phyloP scores from a whole-genome alignment of 306 rosid genomes.

The Chamaecrista fasciculata region DNA sequence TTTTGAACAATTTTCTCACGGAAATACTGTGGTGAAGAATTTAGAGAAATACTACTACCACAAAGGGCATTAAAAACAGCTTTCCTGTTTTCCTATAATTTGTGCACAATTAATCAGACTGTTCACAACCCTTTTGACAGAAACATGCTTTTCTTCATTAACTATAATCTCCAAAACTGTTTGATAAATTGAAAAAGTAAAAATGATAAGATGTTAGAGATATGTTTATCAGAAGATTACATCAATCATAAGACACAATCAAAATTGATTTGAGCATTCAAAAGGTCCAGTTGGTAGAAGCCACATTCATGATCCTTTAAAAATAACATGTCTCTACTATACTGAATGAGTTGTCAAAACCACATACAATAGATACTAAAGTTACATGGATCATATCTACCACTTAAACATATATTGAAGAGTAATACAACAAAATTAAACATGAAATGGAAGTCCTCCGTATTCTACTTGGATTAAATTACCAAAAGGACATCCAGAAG shows the following conservation, averaged over 20 bases:
- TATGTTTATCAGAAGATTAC: slow-evolving; percentile 1
- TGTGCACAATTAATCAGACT: no score
- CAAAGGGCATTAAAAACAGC: neutral
- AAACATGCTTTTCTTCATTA: slow-evolving; percentile 17
- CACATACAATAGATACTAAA: neutral
- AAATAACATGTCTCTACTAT: neutral
- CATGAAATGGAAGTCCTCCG: neutral
- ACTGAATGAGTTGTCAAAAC: slow-evolving; percentile 1
- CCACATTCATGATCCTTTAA: neutral
- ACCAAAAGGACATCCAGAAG: no score
- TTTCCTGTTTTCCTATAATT: neutral
- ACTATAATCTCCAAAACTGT: slow-evolving; percentile 5
- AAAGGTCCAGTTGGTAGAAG: neutral
- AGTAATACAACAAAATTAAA: neutral
- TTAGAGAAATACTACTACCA: slow-evolving; percentile 4
- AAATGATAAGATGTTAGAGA: slow-evolving; percentile 7
- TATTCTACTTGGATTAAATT: no score
- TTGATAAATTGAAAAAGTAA: neutral
- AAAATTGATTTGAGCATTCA: slow-evolving; percentile 11
- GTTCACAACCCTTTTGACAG: neutral
- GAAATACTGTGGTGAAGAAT: neutral
- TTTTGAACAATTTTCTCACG: neutral
- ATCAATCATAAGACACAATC: neutral
- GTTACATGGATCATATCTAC: neutral
- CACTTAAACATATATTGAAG: neutral